Base-by-base conservation (phyloP, 2,329 filamentous ascomycete species). In the Cytospora leucostoma region DNA sequence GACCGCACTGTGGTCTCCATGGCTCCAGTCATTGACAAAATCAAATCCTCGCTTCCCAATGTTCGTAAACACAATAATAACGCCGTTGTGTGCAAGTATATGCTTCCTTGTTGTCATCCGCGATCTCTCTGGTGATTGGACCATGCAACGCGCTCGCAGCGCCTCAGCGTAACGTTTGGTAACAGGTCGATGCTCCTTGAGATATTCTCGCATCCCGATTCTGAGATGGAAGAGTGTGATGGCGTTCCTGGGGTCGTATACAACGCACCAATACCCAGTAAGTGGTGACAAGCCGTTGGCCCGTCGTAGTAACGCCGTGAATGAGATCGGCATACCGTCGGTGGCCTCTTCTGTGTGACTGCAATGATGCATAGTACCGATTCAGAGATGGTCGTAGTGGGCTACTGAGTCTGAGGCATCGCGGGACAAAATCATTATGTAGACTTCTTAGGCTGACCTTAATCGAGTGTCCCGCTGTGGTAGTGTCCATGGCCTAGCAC, bases 401-500 rank as follows among this genome's bases (percentile, higher is more conserved):
- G 44, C n/a, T 21, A 10, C n/a, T n/a, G 40, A 44, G 3, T 8
- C 17, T 7, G 44, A 47, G 8, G 1, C 7, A 7, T 47, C 44
- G 21, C n/a, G 13, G 11, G 12, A 8, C n/a, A 21, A 12, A 15
- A 12, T 21, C n/a, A 10, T 7, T 37, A 44, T 13, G 6, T 55
- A 52, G 3, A 38, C 13, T 19, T 17, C 17, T 37, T 35, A 65
- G 50, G 61, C 64, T 5, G 61, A 17, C 58, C 54, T 47, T 15
- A 15, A 64, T 8, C 75, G 68, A 35, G 68, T 66, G 21, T 77
- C 77, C 68, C 84, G 79, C 71, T 85, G 82, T 2, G 88, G 88
- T 56, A 91, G 77, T 56, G 88, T 88, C 88, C 88, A 91, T 17
- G 88, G 88, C 70, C 86, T 84, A 53, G 84, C 79, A 73, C 88